phyloP scores from a whole-genome alignment of 2,329 filamentous ascomycete genomes.

The Rugonectria rugulosa region DNA sequence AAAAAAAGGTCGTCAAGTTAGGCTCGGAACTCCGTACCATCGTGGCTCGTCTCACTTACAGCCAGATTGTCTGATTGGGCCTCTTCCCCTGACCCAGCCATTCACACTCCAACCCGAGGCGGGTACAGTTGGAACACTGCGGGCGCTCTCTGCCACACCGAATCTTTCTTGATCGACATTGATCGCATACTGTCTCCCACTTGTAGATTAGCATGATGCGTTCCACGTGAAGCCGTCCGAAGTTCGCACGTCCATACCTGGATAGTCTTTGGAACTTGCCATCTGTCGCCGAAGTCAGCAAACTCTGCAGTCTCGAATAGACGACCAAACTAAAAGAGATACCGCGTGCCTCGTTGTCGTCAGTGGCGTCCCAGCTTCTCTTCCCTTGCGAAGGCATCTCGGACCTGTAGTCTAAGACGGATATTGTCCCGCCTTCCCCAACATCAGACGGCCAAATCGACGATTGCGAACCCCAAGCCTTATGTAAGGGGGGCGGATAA shows the following conservation, averaged over 20 bases:
- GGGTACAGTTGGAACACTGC: constrained; percentile 18
- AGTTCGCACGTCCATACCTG: not conserved
- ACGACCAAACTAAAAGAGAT: not conserved
- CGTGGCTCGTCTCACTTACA: not conserved
- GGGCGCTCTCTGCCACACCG: constrained; percentile 19
- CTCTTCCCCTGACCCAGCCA: constrained; percentile 19
- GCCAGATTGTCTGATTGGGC: constrained; percentile 12
- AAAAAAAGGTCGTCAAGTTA: not conserved
- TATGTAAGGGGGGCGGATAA: constrained; percentile 16
- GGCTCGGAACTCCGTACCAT: not conserved
- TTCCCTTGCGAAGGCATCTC: constrained; percentile 19
- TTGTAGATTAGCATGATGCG: not conserved
- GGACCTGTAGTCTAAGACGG: not conserved
- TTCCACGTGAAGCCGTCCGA: not conserved
- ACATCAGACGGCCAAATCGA: not conserved
- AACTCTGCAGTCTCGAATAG: not conserved
- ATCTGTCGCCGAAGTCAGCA: constrained; percentile 4
- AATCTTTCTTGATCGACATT: constrained; percentile 20
- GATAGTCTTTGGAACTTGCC: constrained; percentile 15
- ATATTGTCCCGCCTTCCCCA: not conserved
- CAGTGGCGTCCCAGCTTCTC: constrained; percentile 20
- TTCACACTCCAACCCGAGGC: constrained; percentile 16
- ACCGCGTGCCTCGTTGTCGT: constrained; percentile 14
- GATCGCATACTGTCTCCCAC: constrained; percentile 8
- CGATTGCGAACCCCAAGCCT: constrained; percentile 3